These are phyloP conservation scores for Aureobasidium sp. DNA, from an alignment of 2,329 filamentous ascomycete species.

Conservation along the genomic window DNA sequence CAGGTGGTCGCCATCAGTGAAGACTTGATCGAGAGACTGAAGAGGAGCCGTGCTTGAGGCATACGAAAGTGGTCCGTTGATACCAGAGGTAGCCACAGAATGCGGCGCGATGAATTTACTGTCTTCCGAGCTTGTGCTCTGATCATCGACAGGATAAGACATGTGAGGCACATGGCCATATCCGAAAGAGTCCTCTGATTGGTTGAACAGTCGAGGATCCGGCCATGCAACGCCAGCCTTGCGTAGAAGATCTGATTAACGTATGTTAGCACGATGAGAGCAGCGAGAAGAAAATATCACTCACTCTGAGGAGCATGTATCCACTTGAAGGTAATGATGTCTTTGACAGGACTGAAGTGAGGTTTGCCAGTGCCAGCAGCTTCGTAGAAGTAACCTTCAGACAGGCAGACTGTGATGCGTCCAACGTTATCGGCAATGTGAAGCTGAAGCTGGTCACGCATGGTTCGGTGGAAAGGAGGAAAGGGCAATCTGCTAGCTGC, in stretches of 20 bases:
- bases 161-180: background rate
- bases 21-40: background rate
- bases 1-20: conserved; percentile 5
- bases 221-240: conserved; percentile 72
- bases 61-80: background rate
- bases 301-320: conserved; percentile 74
- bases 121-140: background rate
- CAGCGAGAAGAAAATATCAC: conserved; percentile 21
- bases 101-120: background rate
- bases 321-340: conserved; percentile 72
- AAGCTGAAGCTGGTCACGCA: conserved; percentile 65
- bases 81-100: background rate
- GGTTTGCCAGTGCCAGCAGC: conserved; percentile 19
- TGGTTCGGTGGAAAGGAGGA: conserved; percentile 62
- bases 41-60: background rate
- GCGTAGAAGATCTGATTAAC: conserved; percentile 60
- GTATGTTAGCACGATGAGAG: background rate
- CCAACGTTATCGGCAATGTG: conserved; percentile 63
- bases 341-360: conserved; percentile 59
- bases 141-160: conserved; percentile 21
- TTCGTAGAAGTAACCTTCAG: conserved; percentile 54
- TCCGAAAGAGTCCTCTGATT: conserved; percentile 43
- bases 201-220: conserved; percentile 52
- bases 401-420: conserved; percentile 68
- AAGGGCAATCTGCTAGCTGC: conserved; percentile 48